phyloP scores from a whole-genome alignment of 371 early-diverging fungal genomes.

The Mortierella sp. region DNA sequence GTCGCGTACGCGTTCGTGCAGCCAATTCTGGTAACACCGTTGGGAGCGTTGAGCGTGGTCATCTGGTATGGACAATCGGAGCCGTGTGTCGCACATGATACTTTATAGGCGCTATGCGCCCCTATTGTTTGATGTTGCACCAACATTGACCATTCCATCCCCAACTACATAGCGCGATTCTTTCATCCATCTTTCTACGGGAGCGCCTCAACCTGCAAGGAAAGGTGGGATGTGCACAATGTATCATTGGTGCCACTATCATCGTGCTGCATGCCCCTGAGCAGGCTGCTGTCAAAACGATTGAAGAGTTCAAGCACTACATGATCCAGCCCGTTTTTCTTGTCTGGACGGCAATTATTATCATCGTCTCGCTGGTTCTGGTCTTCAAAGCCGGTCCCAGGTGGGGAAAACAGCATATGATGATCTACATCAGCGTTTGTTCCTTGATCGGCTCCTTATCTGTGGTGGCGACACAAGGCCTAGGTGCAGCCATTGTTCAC shows the following conservation, averaged over 20 bases:
- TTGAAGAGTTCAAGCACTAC: slow-evolving; percentile 81
- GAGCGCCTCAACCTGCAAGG: slow-evolving; percentile 89
- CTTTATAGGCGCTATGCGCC: background rate
- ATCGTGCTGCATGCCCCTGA: slow-evolving; percentile 94
- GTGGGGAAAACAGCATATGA: slow-evolving; percentile 88
- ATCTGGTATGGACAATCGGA: slow-evolving; percentile 56
- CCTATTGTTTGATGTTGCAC: background rate
- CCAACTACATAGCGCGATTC: slow-evolving; percentile 72
- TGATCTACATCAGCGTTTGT: slow-evolving; percentile 89
- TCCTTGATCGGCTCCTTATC: slow-evolving; percentile 93
- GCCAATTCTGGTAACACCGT: slow-evolving; percentile 93
- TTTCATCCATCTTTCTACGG: slow-evolving; percentile 90
- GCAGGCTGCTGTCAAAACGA: slow-evolving; percentile 79
- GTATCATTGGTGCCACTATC: slow-evolving; percentile 90
- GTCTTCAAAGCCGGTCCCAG: slow-evolving; percentile 84
- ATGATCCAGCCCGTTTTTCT: slow-evolving; percentile 86
- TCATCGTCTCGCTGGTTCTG: slow-evolving; percentile 66
- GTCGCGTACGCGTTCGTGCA: slow-evolving; percentile 95
- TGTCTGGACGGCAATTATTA: slow-evolving; percentile 74
- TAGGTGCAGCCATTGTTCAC: slow-evolving; percentile 91
- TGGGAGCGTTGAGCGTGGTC: slow-evolving; percentile 93
- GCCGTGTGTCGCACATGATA: background rate
- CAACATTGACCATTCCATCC: background rate
- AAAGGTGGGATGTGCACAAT: slow-evolving; percentile 90
- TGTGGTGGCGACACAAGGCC: slow-evolving; percentile 93